Conservation (phyloP, 108 stramenopile species). For the Aurantiochytrium sp. region DNA sequence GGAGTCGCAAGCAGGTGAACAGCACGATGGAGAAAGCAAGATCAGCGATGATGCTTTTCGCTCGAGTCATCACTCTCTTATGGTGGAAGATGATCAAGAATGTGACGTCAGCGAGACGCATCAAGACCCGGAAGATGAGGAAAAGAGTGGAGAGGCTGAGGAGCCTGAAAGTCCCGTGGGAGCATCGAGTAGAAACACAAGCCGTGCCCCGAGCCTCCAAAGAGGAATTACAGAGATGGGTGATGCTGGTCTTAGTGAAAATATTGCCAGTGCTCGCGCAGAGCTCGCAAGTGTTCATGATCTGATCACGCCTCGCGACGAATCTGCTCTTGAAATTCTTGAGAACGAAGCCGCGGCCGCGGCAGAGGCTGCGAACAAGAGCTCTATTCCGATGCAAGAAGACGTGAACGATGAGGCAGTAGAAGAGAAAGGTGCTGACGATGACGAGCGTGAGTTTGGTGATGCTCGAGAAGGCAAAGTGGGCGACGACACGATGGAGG, state of each 20-base stretch:
- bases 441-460: too few species aligned
- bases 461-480: too few species aligned
- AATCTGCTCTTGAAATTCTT: not conserved
- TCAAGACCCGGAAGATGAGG: not conserved
- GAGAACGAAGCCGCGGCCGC: not conserved
- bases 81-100: too few species aligned
- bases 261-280: not conserved
- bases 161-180: not conserved
- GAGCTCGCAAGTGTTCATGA: not conserved
- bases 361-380: not conserved
- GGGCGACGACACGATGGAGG: too few species aligned
- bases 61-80: too few species aligned
- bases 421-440: too few species aligned
- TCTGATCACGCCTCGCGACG: not conserved
- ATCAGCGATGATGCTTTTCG: too few species aligned
- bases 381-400: too few species aligned
- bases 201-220: too few species aligned
- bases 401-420: too few species aligned
- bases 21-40: too few species aligned
- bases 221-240: too few species aligned
- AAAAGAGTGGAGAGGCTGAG: not conserved
- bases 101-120: not conserved
- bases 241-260: not conserved
- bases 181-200: not conserved
- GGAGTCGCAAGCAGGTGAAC: not conserved